Evolutionary conservation across 805 yeast species (phyloP), one percentile per base, ranked within the genome.

Genomic region (Spathaspora gorwiae): DNA sequence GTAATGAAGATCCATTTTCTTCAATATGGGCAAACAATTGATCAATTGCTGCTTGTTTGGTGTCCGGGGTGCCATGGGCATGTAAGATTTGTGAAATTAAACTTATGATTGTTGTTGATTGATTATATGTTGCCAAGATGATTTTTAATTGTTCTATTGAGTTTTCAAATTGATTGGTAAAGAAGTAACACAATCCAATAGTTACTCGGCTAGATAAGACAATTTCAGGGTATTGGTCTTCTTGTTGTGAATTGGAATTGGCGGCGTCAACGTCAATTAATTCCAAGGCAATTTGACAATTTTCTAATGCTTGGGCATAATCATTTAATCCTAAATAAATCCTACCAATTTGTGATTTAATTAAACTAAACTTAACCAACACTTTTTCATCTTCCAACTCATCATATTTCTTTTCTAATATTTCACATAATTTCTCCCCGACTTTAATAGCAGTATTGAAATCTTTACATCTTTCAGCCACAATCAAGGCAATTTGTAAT

Each of bases 31-130:
- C 73, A 53, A 86, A 84, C 37, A 92, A 64, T 61, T 89, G 96
- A 54, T 90, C 96, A 39, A 87, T 57, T 0, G 97, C 96, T 1
- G 90, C 90, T 50, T 81, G 84, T 47, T 80, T 83, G 1, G 94
- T 81, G 5, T 86, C 94, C n/a, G 77, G 80, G 0, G 81, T 77
- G n/a, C 81, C 85, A 46, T 79, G 78, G 2, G 88, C 87, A 67
- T 84, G 85, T 41, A 94, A 69, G 0, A 90, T 84, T 57, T 90
- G 95, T 0, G 94, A 80, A 15, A 88, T 75, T 27, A 92, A 64
- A 6, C 84, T 78, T 12, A 88, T 81, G n/a, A 89, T 73, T 49
- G 83, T 76, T 50, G 77, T 80, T 5, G 85, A 79, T 40, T 79
- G 81, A 5, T 78, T 76, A 24, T 83, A 75, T 11, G 52, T 46